Percentiles rank a stretch among this genome's conserved stretches.
phyloP scores from a whole-genome alignment of 805 yeast species.

The Teunomyces stri region DNA sequence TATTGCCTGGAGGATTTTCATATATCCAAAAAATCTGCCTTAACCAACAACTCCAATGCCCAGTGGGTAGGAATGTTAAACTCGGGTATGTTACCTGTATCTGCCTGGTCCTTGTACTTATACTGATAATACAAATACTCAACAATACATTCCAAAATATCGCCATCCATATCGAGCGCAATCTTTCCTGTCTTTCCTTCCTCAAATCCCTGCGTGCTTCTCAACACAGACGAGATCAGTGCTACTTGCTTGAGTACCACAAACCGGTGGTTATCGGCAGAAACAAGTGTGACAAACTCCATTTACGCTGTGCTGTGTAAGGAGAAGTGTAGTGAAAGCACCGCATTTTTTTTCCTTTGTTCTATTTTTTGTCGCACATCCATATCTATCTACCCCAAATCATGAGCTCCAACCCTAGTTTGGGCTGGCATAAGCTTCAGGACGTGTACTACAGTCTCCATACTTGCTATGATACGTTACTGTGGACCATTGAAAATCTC shows the following conservation, averaged over 20 bases:
- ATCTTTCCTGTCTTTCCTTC: constrained; percentile 61
- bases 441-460: constrained; percentile 65
- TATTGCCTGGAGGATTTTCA: constrained; percentile 11
- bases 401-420: constrained; percentile 38
- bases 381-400: not conserved
- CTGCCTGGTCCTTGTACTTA: constrained; percentile 58
- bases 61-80: constrained; percentile 91
- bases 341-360: not conserved
- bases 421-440: constrained; percentile 76
- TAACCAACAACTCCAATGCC: constrained; percentile 87
- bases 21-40: constrained; percentile 85
- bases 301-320: not conserved
- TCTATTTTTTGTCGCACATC: not conserved
- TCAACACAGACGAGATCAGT: constrained; percentile 55
- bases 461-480: constrained; percentile 50
- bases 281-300: constrained; percentile 60
- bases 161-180: constrained; percentile 63
- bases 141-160: constrained; percentile 71
- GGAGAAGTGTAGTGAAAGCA: not conserved
- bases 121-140: constrained; percentile 79
- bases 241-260: constrained; percentile 73
- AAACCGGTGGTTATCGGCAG: constrained; percentile 68
- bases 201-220: constrained; percentile 52
- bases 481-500: constrained; percentile 47
- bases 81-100: constrained; percentile 65